Base-by-base conservation (phyloP, 1,284 basidiomycete species). In the Ceratobasidium sp. region DNA sequence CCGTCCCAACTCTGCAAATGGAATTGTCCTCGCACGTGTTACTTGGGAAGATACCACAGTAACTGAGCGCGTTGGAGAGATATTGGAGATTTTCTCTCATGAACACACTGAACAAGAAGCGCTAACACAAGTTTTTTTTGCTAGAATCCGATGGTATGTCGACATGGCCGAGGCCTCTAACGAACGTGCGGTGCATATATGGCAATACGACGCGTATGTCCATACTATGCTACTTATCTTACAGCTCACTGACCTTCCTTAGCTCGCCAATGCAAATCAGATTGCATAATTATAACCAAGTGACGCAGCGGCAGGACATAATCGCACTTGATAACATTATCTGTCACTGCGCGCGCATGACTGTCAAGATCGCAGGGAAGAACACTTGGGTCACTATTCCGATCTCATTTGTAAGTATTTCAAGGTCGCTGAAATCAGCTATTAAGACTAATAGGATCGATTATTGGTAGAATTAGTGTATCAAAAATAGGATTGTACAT, bases 71-170 rank as follows among this genome's bases (percentile, higher is more conserved):
- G 65, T 67, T 31, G 65, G 65, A 36, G 65, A 67, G 48, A 44
- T 67, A 17, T 29, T 53, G 22, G 65, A 67, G 41, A 51, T 67
- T 17, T 67, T 67, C 44, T 53, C 65, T 31, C 65, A 67, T 24
- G 36, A 48, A 67, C 51, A 54, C 33, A 31, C 31, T 22, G 27
- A 51, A 36, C 44, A 33, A 29, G 22, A 44, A 50, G 9, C 19
- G 41, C 33, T 24, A 67, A 62, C 15, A 22, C 22, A 19, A 22
- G 50, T 51, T 29, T 54, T 67, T 24, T 67, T 67, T 36, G 33
- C 50, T 24, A 67, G 54, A 67, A 67, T 67, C 31, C 48, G 51
- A 36, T 67, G 65, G 65, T 67, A 67, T 51, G 44, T 67, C 24
- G 65, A 54, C 22, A 53, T 41, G 4, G 50, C 65, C 27, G 50